phyloP scores from a whole-genome alignment of 768 basidiomycete genomes.

The Hypholoma sublateritium region DNA sequence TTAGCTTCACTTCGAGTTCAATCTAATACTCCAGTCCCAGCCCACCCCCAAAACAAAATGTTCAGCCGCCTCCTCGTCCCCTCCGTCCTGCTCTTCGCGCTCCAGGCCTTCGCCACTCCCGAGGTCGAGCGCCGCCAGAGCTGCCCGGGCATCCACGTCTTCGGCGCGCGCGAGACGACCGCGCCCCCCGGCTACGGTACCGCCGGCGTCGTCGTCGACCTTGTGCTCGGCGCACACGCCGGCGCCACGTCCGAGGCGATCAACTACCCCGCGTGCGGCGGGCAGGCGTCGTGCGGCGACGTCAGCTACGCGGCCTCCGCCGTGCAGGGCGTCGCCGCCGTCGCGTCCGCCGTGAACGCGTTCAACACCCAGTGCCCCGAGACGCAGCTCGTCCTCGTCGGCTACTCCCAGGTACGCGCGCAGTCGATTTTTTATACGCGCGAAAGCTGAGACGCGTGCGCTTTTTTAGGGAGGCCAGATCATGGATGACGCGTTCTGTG shows the following conservation, averaged over 20 bases:
- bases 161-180: constrained; percentile 34
- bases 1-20: not conserved
- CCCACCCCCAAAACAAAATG: constrained; percentile 2
- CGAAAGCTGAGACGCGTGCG: not conserved
- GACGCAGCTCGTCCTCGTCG: constrained; percentile 30
- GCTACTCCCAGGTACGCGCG: constrained; percentile 28
- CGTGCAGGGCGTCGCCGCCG: constrained; percentile 28
- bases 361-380: constrained; percentile 32
- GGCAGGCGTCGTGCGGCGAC: constrained; percentile 29
- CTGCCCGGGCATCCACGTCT: constrained; percentile 33
- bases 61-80: constrained; percentile 12
- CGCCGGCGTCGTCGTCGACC: constrained; percentile 26
- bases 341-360: constrained; percentile 28
- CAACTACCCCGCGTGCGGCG: constrained; percentile 36
- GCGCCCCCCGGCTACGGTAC: constrained; percentile 31
- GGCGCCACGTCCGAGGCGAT: constrained; percentile 32
- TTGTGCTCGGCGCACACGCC: constrained; percentile 26
- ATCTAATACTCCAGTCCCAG: not conserved
- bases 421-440: not conserved
- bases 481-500: constrained; percentile 33
- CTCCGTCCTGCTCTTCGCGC: constrained; percentile 14
- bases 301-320: constrained; percentile 32
- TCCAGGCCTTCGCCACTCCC: constrained; percentile 11
- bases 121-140: constrained; percentile 15
- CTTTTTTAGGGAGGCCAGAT: constrained; percentile 31